Base-by-base conservation (phyloP, 768 basidiomycete genomes). In the Phlebiopsis gigantea region DNA sequence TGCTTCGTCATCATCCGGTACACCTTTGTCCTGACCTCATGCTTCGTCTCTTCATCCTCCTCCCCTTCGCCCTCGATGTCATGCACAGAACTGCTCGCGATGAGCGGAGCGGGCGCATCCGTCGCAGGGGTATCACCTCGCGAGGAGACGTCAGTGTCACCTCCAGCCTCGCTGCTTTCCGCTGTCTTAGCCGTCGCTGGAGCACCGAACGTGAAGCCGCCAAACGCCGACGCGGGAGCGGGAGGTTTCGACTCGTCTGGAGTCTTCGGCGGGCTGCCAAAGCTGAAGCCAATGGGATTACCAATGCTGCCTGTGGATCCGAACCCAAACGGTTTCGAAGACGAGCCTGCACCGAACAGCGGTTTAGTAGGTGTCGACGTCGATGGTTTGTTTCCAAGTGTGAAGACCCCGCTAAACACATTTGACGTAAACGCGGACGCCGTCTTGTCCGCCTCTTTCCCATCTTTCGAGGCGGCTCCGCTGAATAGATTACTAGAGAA, bases 61-160 rank as follows among this genome's bases (percentile, higher is more conserved):
- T 93, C 90, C 26, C 90, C 90, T 63, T 85, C 85, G 10, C 90
- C 89, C 58, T 88, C 88, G 53, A 74, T 75, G 61, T 88, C 88
- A 59, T 86, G 82, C 30, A 61, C 43, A 4, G 62, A 63, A 5
- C 58, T 45, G 26, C 48, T 43, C 14, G 61, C 54, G 34, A 62
- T 55, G 49, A 64, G 60, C 57, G 64, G 56, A 57, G 58, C 59
- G 43, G 58, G 61, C 53, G 51, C 53, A 5, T 51, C 63, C 57
- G 48, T 65, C 15, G 61, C 65, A 39, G 62, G 61, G 22, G 64
- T 66, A 29, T 65, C 67, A 46, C 63, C 67, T 15, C 55, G 65
- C 31, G 60, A 60, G 10, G 66, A 63, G 4, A 62, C 68, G 6
- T 65, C 64, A n/a, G 57, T 55, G 5, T 49, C 61, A 2, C 28